phyloP scores from a whole-genome alignment of 768 basidiomycete species.

The Termitomyces bulborhizus region DNA sequence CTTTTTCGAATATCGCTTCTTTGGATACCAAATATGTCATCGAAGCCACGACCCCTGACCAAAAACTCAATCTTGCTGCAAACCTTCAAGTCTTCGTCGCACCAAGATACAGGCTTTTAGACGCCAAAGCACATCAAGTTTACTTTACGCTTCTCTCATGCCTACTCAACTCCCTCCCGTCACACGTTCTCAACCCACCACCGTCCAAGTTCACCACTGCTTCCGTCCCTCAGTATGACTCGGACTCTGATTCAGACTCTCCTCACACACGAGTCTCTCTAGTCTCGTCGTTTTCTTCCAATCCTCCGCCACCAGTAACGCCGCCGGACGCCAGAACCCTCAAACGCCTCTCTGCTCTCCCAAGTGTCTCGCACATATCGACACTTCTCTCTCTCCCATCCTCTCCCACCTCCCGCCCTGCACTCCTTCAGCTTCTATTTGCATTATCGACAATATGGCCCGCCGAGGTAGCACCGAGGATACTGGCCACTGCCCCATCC shows the following conservation, averaged over 20 bases:
- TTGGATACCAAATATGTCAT: conserved; percentile 20
- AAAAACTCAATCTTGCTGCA: conserved; percentile 59
- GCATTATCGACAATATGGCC: conserved; percentile 59
- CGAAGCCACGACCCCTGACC: conserved; percentile 21
- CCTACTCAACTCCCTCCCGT: conserved; percentile 49
- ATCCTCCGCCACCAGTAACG: conserved; percentile 32
- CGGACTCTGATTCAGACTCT: conserved; percentile 37
- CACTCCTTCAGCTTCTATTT: conserved; percentile 53
- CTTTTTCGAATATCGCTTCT: conserved; percentile 33
- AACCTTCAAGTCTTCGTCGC: conserved; percentile 64
- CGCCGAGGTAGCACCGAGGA: conserved; percentile 37
- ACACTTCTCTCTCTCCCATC: conserved; percentile 44
- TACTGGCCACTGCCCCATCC: conserved; percentile 54
- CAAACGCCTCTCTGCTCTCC: conserved; percentile 57
- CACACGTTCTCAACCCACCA: conserved; percentile 41
- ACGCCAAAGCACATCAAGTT: conserved; percentile 34
- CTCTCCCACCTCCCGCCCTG: conserved; percentile 30
- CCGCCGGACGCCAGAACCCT: conserved; percentile 52
- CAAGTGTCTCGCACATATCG: conserved; percentile 45
- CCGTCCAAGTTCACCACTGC: conserved; percentile 10
- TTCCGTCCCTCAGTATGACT: conserved; percentile 20
- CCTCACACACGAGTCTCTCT: conserved; percentile 25
- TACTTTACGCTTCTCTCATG: conserved; percentile 50
- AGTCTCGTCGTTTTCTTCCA: conserved; percentile 28
- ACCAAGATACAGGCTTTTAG: conserved; percentile 51